Percentiles rank a stretch among this genome's conserved stretches.
These are phyloP conservation scores for Fonsecaea pugnacius DNA, from an alignment of 2,329 filamentous ascomycete species.

Conservation along the genomic window DNA sequence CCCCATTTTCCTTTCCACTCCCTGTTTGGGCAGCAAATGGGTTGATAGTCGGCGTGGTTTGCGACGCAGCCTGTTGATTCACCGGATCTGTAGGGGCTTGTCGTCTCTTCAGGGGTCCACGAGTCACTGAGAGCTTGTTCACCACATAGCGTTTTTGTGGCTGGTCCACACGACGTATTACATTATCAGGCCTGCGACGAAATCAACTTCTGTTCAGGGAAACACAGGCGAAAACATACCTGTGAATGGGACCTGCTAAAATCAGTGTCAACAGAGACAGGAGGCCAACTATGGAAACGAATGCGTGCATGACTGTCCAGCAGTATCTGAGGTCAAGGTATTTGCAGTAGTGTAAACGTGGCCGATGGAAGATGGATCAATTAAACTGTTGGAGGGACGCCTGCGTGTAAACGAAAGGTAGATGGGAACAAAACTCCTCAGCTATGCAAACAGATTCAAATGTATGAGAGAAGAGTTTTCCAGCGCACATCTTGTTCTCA, in stretches of 20 bases:
- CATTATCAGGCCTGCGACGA: conserved; percentile 24
- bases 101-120: conserved; percentile 4
- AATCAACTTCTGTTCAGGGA: conserved; percentile 6
- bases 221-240: conserved; percentile 16
- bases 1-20: conserved; percentile 33
- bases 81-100: conserved; percentile 27
- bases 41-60: conserved; percentile 18
- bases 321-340: neutral
- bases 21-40: conserved; percentile 22
- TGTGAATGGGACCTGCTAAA: conserved; percentile 36
- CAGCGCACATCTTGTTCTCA: neutral
- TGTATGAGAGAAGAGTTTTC: neutral
- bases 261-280: conserved; percentile 21
- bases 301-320: conserved; percentile 25
- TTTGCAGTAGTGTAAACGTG: neutral
- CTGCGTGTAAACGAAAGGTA: neutral
- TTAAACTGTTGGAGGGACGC: neutral
- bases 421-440: neutral
- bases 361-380: neutral
- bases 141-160: conserved; percentile 27
- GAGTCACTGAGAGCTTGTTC: conserved; percentile 13
- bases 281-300: conserved; percentile 14
- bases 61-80: conserved; percentile 7
- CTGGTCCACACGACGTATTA: conserved; percentile 26
- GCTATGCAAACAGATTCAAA: neutral